Evolutionary conservation across 2,329 filamentous ascomycete species (phyloP).

Genomic region (Elsinoe ampelina): DNA sequence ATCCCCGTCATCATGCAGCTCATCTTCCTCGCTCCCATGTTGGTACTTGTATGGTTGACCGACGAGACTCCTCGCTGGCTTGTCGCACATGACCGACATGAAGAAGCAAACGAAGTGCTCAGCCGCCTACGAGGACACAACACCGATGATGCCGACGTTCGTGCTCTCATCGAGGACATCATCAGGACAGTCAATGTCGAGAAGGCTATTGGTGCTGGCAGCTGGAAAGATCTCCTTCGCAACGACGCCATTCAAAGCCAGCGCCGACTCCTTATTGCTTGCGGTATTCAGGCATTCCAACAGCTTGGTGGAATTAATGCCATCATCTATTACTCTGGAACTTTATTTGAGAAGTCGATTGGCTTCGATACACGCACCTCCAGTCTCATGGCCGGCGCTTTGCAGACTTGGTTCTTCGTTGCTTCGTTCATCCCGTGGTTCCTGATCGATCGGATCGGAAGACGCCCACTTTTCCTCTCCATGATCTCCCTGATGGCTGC

Average conservation of each 20-base stretch:
- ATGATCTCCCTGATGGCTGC: slow-evolving; percentile 47
- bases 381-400: slow-evolving; percentile 24
- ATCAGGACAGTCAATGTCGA: slow-evolving; percentile 22
- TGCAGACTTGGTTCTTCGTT: slow-evolving; percentile 35
- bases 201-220: slow-evolving; percentile 31
- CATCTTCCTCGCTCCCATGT: slow-evolving; percentile 33
- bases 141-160: slow-evolving; percentile 21
- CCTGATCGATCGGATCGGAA: slow-evolving; percentile 52
- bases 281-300: slow-evolving; percentile 24
- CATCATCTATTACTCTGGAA: slow-evolving; percentile 24
- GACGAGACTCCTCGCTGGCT: slow-evolving; percentile 39
- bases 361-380: slow-evolving; percentile 21
- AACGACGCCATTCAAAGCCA: slow-evolving; percentile 24
- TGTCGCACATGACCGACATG: slow-evolving; percentile 30
- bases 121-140: slow-evolving; percentile 22
- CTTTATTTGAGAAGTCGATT: slow-evolving; percentile 23
- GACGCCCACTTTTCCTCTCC: slow-evolving; percentile 38
- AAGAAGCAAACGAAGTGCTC: slow-evolving; percentile 31
- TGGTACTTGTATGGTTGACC: slow-evolving; percentile 30
- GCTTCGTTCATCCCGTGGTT: slow-evolving; percentile 28
- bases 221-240: slow-evolving; percentile 23
- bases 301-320: slow-evolving; percentile 26
- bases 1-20: slow-evolving; percentile 36
- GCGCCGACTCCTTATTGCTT: slow-evolving; percentile 23
- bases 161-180: slow-evolving; percentile 21